These are phyloP conservation scores for Aspergillus saccharolyticus DNA, from an alignment of 495 filamentous ascomycete genomes.

Conservation along the genomic window DNA sequence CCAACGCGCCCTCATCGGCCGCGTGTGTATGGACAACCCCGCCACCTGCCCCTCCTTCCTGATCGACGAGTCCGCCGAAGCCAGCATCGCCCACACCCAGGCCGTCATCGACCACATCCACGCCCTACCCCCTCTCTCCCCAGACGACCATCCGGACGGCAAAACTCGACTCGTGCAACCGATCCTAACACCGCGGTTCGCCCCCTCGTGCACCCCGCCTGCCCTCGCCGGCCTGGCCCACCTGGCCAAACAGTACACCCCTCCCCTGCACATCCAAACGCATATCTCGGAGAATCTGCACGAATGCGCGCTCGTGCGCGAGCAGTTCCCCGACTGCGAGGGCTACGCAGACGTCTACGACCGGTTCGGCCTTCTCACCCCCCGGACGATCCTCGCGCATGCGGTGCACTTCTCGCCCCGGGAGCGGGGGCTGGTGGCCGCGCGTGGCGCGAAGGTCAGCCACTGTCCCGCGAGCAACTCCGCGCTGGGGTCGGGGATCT, in stretches of 20 bases:
- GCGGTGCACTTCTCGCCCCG: constrained; percentile 64
- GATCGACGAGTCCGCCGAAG: constrained; percentile 56
- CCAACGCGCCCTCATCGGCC: constrained; percentile 85
- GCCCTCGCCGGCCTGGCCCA: constrained; percentile 58
- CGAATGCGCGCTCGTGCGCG: constrained; percentile 64
- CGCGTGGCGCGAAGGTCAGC: constrained; percentile 57
- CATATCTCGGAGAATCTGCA: constrained; percentile 81
- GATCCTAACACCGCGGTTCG: constrained; percentile 89
- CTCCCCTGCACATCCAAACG: constrained; percentile 71
- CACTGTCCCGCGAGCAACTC: constrained; percentile 89
- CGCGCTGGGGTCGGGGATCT: constrained; percentile 68
- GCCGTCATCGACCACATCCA: constrained; percentile 64
- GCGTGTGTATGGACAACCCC: constrained; percentile 81
- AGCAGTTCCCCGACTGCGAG: constrained; percentile 60
- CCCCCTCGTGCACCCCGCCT: constrained; percentile 62
- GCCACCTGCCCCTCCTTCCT: constrained; percentile 66
- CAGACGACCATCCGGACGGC: too few species aligned
- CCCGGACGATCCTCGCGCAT: constrained; percentile 80
- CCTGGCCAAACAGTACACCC: constrained; percentile 52
- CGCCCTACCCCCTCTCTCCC: constrained; percentile 54
- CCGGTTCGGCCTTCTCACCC: constrained; percentile 57
- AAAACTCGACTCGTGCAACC: constrained; percentile 54
- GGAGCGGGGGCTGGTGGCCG: constrained; percentile 59
- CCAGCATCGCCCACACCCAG: constrained; percentile 51
- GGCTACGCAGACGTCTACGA: constrained; percentile 82